Evolutionary conservation across 305 asterid genomes (phyloP).

Genomic region (Solanum hybrid): DNA sequence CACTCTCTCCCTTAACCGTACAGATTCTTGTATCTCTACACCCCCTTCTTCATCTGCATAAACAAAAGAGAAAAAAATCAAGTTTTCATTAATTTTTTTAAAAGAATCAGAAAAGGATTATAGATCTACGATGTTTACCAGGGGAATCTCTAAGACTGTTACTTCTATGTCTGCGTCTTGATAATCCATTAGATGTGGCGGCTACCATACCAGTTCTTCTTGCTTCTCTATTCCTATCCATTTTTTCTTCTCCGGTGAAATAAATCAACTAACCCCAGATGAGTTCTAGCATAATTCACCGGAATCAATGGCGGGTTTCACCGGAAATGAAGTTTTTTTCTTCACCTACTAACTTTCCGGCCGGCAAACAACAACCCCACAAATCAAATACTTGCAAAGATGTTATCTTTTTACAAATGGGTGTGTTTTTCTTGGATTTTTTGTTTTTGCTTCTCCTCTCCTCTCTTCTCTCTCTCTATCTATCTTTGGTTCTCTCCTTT

Average conservation of each 20-base stretch:
- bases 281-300: constrained; percentile 24
- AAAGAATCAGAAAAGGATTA: neutral
- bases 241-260: constrained; percentile 8
- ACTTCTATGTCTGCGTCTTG: constrained; percentile 68
- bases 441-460: constrained; percentile 11
- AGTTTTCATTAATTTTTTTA: neutral
- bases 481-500: constrained; percentile 17
- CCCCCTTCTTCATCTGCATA: constrained; percentile 82
- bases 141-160: constrained; percentile 87
- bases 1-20: constrained; percentile 67
- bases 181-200: constrained; percentile 57
- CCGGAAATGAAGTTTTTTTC: constrained; percentile 26
- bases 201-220: constrained; percentile 71
- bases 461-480: constrained; percentile 27
- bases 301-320: constrained; percentile 5
- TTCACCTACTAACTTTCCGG: constrained; percentile 5
- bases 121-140: constrained; percentile 36
- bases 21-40: constrained; percentile 73
- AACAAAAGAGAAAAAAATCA: neutral
- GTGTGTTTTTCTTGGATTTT: constrained; percentile 19
- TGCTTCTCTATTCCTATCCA: constrained; percentile 95
- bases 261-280: constrained; percentile 28
- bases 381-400: neutral
- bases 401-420: constrained; percentile 20
- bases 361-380: neutral